Conservation (phyloP, 176 grass and related monocot genomes). For the Themeda triandra region DNA sequence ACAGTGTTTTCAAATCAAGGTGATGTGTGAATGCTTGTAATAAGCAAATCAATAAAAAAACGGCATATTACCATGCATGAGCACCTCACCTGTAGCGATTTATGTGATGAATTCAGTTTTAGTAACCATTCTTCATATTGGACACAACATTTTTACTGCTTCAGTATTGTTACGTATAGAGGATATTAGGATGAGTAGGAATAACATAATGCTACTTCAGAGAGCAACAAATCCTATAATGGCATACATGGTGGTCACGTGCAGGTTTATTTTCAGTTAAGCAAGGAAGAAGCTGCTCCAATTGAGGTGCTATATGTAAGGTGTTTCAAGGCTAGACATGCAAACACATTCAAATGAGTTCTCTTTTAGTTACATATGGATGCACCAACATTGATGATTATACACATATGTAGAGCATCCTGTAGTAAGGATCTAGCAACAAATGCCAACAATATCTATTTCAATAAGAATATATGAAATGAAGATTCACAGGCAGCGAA, state of each 20-base stretch:
- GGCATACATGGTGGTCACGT: neutral
- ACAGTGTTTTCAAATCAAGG: too few relatives aligned
- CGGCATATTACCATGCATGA: too few relatives aligned
- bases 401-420: neutral
- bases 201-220: neutral
- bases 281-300: neutral
- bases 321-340: neutral
- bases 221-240: neutral
- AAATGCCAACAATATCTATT: neutral
- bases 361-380: neutral
- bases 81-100: too few relatives aligned
- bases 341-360: neutral
- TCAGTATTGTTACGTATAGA: neutral
- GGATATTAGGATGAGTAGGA: neutral
- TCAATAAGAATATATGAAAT: neutral
- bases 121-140: too few relatives aligned
- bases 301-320: neutral
- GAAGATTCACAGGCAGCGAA: neutral
- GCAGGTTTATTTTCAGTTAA: neutral
- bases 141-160: neutral
- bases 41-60: too few relatives aligned
- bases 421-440: neutral
- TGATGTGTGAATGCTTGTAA: too few relatives aligned
- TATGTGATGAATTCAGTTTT: neutral
- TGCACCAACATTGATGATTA: too few relatives aligned